Conservation (phyloP, 2,329 filamentous ascomycete species). For the Neonectria coccinea region DNA sequence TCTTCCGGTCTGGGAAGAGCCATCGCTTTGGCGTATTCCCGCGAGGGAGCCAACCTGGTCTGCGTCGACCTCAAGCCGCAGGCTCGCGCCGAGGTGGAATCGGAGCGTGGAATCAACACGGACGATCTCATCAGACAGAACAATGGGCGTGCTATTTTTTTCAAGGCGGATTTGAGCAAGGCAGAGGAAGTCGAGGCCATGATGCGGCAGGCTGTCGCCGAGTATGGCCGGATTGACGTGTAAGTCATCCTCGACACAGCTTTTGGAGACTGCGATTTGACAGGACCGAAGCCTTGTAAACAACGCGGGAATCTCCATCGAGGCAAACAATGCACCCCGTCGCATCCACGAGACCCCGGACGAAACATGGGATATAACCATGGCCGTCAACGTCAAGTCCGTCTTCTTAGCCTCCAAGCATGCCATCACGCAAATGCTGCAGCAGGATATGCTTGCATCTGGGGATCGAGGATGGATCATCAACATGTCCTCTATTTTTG, state of each 20-base stretch:
- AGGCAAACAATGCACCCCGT: slow-evolving; percentile 47
- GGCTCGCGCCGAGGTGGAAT: slow-evolving; percentile 43
- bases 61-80: slow-evolving; percentile 54
- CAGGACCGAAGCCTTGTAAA: slow-evolving; percentile 48
- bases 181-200: slow-evolving; percentile 52
- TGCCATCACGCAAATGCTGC: slow-evolving; percentile 61
- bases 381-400: slow-evolving; percentile 53
- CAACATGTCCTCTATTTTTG: slow-evolving; percentile 60
- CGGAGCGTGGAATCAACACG: slow-evolving; percentile 45
- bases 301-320: slow-evolving; percentile 58
- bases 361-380: slow-evolving; percentile 57
- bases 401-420: slow-evolving; percentile 59
- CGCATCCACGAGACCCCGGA: slow-evolving; percentile 61
- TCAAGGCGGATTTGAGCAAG: slow-evolving; percentile 57
- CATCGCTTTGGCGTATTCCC: slow-evolving; percentile 57
- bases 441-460: slow-evolving; percentile 53
- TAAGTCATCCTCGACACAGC: slow-evolving; percentile 45
- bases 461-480: slow-evolving; percentile 63
- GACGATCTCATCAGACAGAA: slow-evolving; percentile 50
- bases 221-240: slow-evolving; percentile 42
- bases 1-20: slow-evolving; percentile 60
- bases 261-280: slow-evolving; percentile 5
- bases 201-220: slow-evolving; percentile 42
- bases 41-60: slow-evolving; percentile 56
- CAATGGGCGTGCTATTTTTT: slow-evolving; percentile 55